These are phyloP conservation scores for Suhomyces bribrorum DNA, from an alignment of 1,139 yeast species.

Conservation along the genomic window DNA sequence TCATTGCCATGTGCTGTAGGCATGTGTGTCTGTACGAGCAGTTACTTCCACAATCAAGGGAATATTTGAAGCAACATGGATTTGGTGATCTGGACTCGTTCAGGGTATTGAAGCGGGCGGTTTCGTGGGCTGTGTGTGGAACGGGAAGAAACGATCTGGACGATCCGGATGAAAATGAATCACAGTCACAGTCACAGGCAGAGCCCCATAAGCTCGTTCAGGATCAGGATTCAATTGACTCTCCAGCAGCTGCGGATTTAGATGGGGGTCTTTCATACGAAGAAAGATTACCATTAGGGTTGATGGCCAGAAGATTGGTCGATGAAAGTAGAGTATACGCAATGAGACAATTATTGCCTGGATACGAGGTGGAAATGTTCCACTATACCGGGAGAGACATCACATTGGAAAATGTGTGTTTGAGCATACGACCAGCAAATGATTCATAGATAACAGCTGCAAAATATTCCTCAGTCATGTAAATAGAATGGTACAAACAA, in stretches of 20 bases:
- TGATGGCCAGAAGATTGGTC: conserved; percentile 65
- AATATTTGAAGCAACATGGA: conserved; percentile 38
- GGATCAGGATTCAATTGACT: background rate
- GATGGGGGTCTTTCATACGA: conserved; percentile 27
- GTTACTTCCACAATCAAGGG: conserved; percentile 51
- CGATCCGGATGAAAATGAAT: no score
- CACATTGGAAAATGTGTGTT: conserved; percentile 73
- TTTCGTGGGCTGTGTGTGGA: conserved; percentile 89
- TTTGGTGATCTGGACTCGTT: conserved; percentile 46
- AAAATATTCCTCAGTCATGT: no score
- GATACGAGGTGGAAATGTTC: conserved; percentile 49
- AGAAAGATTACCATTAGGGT: conserved; percentile 61
- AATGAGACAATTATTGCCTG: conserved; percentile 34
- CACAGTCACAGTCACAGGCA: no score
- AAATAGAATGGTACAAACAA: no score
- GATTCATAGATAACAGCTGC: background rate
- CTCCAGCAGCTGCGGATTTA: conserved; percentile 1
- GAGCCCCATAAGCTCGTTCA: no score
- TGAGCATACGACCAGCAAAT: conserved; percentile 22
- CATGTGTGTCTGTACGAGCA: conserved; percentile 69
- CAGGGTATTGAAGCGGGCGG: conserved; percentile 57
- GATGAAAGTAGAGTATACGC: conserved; percentile 58
- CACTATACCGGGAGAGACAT: conserved; percentile 57
- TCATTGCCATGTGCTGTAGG: conserved; percentile 93
- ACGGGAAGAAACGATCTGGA: conserved; percentile 16